Conservation (phyloP, 768 basidiomycete species). For the Phlebiopsis flavidoalba region DNA sequence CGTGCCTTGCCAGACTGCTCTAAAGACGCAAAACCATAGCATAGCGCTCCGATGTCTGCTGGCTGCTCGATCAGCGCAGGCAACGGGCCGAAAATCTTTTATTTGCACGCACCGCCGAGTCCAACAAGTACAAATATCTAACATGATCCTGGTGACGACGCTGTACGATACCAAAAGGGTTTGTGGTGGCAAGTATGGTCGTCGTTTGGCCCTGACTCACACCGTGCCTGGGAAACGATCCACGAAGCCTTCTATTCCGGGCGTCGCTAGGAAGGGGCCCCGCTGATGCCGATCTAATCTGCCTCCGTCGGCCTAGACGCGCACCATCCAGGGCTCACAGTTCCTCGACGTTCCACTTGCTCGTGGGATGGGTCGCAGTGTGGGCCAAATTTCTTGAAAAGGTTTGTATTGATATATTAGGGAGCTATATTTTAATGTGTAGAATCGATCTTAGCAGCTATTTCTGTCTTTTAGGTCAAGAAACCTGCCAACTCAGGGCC, state of each 20-base stretch:
- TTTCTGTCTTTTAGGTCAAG: constrained; percentile 1
- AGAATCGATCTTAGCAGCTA: not conserved
- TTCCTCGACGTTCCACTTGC: not conserved
- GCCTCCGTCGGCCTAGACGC: not conserved
- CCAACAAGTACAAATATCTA: constrained; percentile 19
- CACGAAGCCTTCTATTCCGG: not conserved
- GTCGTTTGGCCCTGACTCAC: not conserved
- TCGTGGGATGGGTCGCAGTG: constrained; percentile 13
- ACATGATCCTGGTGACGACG: not conserved
- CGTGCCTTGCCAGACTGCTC: constrained; percentile 19
- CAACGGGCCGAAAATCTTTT: not conserved
- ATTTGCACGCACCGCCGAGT: constrained; percentile 17
- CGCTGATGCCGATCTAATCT: not conserved
- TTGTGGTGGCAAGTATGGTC: no score
- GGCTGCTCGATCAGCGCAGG: no score
- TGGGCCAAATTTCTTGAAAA: constrained; percentile 16
- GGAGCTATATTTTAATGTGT: not conserved
- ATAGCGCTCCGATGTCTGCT: constrained; percentile 27
- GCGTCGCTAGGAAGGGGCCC: not conserved
- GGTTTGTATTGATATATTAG: not conserved
- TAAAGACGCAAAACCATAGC: constrained; percentile 24
- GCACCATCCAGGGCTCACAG: not conserved
- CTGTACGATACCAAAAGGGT: no score
- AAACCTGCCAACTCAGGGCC: not conserved
- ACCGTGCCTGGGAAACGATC: not conserved